Percentiles rank a stretch among this genome's conserved stretches.
phyloP scores from a whole-genome alignment of 176 grass and related monocot genomes.

The Aegilops bicornis region DNA sequence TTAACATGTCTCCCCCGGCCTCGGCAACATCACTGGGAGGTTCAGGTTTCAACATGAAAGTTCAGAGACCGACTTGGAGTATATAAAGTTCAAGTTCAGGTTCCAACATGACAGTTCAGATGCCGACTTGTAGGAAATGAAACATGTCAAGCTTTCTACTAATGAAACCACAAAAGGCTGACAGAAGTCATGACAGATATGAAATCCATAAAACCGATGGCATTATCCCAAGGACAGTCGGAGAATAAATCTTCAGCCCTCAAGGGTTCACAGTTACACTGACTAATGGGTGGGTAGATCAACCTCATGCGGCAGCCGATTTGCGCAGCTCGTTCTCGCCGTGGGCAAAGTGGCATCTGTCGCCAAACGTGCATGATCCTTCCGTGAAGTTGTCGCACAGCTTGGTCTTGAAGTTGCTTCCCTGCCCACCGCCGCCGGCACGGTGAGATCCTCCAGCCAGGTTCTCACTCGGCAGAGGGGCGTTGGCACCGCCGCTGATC shows the following conservation, averaged over 20 bases:
- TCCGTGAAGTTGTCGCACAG: slow-evolving; percentile 70
- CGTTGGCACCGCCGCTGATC: slow-evolving; percentile 22
- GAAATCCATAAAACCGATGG: not conserved
- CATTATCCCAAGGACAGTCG: not conserved
- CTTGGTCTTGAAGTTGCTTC: slow-evolving; percentile 83
- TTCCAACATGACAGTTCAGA: too few relatives aligned
- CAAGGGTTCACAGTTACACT: not conserved
- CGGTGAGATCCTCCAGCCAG: slow-evolving; percentile 17
- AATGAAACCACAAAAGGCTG: too few relatives aligned
- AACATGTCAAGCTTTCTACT: too few relatives aligned
- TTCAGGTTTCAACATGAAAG: too few relatives aligned
- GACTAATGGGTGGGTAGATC: not conserved
- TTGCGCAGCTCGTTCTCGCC: slow-evolving; percentile 61
- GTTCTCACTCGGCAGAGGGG: not conserved
- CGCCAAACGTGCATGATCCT: slow-evolving; percentile 61
- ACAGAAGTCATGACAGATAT: not conserved
- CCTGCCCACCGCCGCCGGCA: not conserved
- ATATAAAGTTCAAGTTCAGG: too few relatives aligned
- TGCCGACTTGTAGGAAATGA: too few relatives aligned
- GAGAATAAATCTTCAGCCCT: slow-evolving; percentile 4
- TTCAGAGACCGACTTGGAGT: too few relatives aligned
- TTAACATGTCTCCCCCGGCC: too few relatives aligned
- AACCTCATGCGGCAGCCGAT: slow-evolving; percentile 24
- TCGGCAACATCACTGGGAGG: too few relatives aligned
- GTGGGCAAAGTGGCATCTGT: slow-evolving; percentile 79